These are phyloP conservation scores for Candida quercuum DNA, from an alignment of 805 yeast species.

Conservation along the genomic window DNA sequence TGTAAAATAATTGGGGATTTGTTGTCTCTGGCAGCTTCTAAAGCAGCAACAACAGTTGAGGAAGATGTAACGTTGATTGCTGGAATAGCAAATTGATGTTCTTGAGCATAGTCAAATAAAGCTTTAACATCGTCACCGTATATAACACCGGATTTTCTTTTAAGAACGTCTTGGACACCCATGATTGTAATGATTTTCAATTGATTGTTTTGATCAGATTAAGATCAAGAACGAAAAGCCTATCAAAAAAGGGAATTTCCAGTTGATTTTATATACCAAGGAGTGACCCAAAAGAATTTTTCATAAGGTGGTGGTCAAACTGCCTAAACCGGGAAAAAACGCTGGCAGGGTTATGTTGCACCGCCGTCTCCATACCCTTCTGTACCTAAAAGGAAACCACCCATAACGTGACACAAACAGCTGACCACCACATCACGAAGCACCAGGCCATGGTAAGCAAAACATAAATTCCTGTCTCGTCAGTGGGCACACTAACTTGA, in stretches of 20 bases:
- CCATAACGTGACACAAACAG: no score
- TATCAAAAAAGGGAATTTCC: background rate
- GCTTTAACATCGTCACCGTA: slow-evolving; percentile 91
- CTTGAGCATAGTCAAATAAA: slow-evolving; percentile 89
- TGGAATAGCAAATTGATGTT: slow-evolving; percentile 92
- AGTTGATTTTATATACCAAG: no score
- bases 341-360: background rate
- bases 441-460: no score
- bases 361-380: no score
- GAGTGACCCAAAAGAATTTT: no score
- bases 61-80: slow-evolving; percentile 98
- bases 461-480: no score
- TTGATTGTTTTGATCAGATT: background rate
- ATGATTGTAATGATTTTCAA: slow-evolving; percentile 24
- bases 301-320: background rate
- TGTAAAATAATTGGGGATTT: slow-evolving; percentile 94
- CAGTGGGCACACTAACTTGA: no score
- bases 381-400: no score
- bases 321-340: no score
- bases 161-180: slow-evolving; percentile 71
- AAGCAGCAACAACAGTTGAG: slow-evolving; percentile 93
- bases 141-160: slow-evolving; percentile 94
- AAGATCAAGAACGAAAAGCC: background rate
- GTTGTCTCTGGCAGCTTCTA: slow-evolving; percentile 95
- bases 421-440: no score